phyloP scores from a whole-genome alignment of 441 rosid genomes.

The Erodium chrysanthum region DNA sequence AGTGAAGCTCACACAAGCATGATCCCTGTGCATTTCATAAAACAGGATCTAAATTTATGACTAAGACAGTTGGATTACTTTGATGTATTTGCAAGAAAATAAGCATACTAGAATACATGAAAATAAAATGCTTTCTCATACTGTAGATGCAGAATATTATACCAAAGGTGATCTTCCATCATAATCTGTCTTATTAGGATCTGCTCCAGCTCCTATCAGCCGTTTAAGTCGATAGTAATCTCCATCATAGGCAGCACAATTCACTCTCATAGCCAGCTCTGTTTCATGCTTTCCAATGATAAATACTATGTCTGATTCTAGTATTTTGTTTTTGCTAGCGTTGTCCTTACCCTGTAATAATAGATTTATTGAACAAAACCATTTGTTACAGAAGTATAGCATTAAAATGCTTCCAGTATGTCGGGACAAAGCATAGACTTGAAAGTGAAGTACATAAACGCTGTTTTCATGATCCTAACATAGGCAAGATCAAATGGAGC shows the following conservation, averaged over 20 bases:
- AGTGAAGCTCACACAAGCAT: not conserved
- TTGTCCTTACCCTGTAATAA: conserved; percentile 53
- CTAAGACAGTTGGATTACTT: too few relatives aligned
- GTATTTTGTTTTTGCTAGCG: conserved; percentile 47
- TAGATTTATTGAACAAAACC: not conserved
- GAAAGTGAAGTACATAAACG: not conserved
- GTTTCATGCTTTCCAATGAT: conserved; percentile 89
- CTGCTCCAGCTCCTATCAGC: conserved; percentile 74
- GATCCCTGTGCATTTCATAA: too few relatives aligned
- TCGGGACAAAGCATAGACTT: not conserved
- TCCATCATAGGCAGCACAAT: conserved; percentile 74
- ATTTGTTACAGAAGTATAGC: not conserved
- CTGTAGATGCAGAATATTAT: not conserved
- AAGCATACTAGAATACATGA: not conserved
- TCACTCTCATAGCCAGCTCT: conserved; percentile 81
- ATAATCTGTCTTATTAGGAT: conserved; percentile 75
- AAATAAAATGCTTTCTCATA: not conserved
- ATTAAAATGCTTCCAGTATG: not conserved
- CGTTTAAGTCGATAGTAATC: conserved; percentile 63
- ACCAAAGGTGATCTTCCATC: conserved; percentile 89
- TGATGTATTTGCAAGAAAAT: not conserved
- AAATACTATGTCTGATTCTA: conserved; percentile 68
- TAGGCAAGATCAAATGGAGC: not conserved
- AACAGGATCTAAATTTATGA: too few relatives aligned
- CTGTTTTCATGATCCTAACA: not conserved